Evolutionary conservation across 2,329 filamentous ascomycete genomes (phyloP), one percentile per base, ranked within the genome.

Genomic region (Exophiala viscosa): DNA sequence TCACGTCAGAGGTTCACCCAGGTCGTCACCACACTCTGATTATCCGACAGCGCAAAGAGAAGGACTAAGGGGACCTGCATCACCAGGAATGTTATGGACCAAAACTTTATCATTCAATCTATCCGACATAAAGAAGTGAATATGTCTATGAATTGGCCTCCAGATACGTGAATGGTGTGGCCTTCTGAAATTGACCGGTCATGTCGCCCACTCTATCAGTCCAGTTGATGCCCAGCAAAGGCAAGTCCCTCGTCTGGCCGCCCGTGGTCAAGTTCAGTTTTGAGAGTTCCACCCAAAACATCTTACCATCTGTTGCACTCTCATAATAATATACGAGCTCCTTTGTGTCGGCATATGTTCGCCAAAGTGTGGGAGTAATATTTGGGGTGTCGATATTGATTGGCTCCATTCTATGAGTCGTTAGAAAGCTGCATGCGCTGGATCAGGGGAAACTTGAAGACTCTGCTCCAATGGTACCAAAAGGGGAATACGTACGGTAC

Each of bases 271-370:
- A 31, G 20, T 48, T 31, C 13, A 48, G n/a, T 17, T 48, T 8
- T 3, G 17, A 31, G 10, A 48, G 13, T 17, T 40, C 34, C 4
- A 48, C 45, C 35, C 38, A 48, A 14, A 48, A 40, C 10, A 40
- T 32, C 15, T 15, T 40, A n/a, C 35, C 35, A 23, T 48, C 45
- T 15, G 45, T 31, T 5, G 45, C 45, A 31, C 45, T 48, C 20
- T 48, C 45, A n/a, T 40, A 48, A 14, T 48, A 48, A 18, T 48
- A 48, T 38, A 28, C 17, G 13, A 40, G 13, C 3, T 48, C 45
- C 35, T 48, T 48, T 3, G 35, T 40, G 38, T 48, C 45, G 13
- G 45, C 46, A 20, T 5, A 32, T 14, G 36, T 42, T 34, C 46
- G 28, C 46, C 46, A 49, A 10, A 49, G 17, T 1, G 46, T 49